Conservation (phyloP, 2,329 filamentous ascomycete genomes). For the Neofusicoccum sp. region DNA sequence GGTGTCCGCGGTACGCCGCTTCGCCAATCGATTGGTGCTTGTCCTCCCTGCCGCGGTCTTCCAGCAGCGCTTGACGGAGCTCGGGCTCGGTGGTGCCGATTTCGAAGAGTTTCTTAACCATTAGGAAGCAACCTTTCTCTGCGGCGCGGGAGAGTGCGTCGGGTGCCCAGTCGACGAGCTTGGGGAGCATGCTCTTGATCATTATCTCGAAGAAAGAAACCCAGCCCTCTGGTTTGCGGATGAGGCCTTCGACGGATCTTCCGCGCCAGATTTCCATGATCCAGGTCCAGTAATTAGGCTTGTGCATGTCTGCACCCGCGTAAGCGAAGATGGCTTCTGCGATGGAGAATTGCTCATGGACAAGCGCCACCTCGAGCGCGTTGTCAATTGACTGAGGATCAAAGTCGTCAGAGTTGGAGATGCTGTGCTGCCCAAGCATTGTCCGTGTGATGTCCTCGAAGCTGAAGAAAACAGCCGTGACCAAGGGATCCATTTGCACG, state of each 20-base stretch:
- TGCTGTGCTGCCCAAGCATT: neutral
- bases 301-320: neutral
- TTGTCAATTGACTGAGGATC: neutral
- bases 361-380: neutral
- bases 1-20: neutral
- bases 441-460: neutral
- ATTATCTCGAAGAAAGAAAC: neutral
- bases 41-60: neutral
- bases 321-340: neutral
- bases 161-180: neutral
- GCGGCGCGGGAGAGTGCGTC: neutral
- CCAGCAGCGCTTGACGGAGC: neutral
- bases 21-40: neutral
- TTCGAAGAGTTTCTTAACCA: neutral
- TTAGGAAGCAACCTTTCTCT: neutral
- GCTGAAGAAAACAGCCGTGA: neutral
- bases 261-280: neutral
- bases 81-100: neutral
- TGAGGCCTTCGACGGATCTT: neutral
- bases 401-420: neutral
- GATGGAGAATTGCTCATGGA: neutral
- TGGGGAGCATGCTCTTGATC: neutral
- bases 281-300: neutral
- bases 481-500: neutral
- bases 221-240: neutral